These are phyloP conservation scores for Microbotryomycetes sp. DNA, from an alignment of 1,284 basidiomycete genomes.

Conservation along the genomic window DNA sequence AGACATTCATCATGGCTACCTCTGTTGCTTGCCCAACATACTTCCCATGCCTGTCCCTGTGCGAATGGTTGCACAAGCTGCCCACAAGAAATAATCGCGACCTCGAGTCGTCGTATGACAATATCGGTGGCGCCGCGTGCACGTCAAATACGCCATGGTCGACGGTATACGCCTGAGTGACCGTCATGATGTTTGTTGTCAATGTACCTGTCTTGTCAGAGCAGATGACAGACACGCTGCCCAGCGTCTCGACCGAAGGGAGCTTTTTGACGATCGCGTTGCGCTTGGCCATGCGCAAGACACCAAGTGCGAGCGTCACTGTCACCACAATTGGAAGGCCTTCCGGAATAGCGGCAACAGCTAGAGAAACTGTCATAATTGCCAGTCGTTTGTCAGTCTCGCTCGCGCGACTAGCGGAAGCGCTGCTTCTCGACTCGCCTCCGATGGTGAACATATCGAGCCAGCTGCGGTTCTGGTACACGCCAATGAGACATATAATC, in stretches of 20 bases:
- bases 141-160: conserved; percentile 65
- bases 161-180: conserved; percentile 76
- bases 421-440: no score
- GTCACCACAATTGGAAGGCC: conserved; percentile 95
- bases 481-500: conserved; percentile 83
- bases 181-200: conserved; percentile 92
- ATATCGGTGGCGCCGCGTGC: conserved; percentile 29
- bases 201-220: conserved; percentile 97
- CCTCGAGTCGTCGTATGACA: conserved; percentile 29
- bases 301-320: conserved; percentile 89
- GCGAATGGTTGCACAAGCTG: conserved; percentile 51
- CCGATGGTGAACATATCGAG: conserved; percentile 99
- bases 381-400: no score
- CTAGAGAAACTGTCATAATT: conserved; percentile 76
- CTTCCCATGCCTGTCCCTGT: conserved; percentile 61
- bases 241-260: conserved; percentile 88
- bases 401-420: no score
- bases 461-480: conserved; percentile 80
- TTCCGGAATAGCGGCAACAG: conserved; percentile 95
- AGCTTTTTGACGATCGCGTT: conserved; percentile 97
- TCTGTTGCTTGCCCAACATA: conserved; percentile 88
- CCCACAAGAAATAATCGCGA: conserved; percentile 54
- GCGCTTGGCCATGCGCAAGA: conserved; percentile 83
- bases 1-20: conserved; percentile 78
- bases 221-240: conserved; percentile 90